A percentile compares a stretch with the other conserved stretches of the same genome.
Evolutionary conservation across 306 rosid species (phyloP).

Genomic region (Cercis canadensis): DNA sequence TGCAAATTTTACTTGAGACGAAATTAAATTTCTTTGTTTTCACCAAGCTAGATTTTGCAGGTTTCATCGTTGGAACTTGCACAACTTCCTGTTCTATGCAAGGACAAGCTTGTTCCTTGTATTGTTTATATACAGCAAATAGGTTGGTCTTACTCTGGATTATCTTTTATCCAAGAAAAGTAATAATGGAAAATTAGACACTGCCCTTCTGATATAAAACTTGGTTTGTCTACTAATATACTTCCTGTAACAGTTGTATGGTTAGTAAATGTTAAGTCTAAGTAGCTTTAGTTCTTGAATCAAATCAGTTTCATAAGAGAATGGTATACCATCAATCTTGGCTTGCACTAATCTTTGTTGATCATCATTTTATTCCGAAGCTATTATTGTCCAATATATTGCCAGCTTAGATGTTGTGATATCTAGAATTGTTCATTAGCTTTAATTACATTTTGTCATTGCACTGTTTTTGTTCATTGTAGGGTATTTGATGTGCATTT

Average conservation of each 20-base stretch:
- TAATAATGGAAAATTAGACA: slow-evolving; percentile 13
- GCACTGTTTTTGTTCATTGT: slow-evolving; percentile 33
- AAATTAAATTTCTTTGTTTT: slow-evolving; percentile 13
- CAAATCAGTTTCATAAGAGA: slow-evolving; percentile 5
- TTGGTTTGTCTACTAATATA: not conserved
- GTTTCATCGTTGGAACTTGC: slow-evolving; percentile 77
- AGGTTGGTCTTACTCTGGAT: slow-evolving; percentile 56
- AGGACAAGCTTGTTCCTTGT: slow-evolving; percentile 65
- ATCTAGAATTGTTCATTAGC: not conserved
- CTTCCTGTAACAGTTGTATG: slow-evolving; percentile 3
- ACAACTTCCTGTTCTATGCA: slow-evolving; percentile 63
- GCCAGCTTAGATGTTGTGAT: slow-evolving; percentile 14
- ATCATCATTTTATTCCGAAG: not conserved
- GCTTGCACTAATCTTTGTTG: slow-evolving; percentile 16
- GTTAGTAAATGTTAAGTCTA: not conserved
- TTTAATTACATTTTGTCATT: slow-evolving; percentile 20
- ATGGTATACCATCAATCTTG: slow-evolving; percentile 12
- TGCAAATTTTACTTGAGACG: slow-evolving; percentile 36
- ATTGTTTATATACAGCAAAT: slow-evolving; percentile 90
- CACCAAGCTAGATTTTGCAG: slow-evolving; percentile 52
- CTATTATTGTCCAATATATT: not conserved
- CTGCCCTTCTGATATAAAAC: not conserved
- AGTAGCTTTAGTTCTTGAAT: slow-evolving; percentile 3
- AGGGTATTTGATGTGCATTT: slow-evolving; percentile 94
- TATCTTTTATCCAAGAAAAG: slow-evolving; percentile 19